Evolutionary conservation across 169 alveolate species (phyloP).

Genomic region (Plasmodium cynomolgi): DNA sequence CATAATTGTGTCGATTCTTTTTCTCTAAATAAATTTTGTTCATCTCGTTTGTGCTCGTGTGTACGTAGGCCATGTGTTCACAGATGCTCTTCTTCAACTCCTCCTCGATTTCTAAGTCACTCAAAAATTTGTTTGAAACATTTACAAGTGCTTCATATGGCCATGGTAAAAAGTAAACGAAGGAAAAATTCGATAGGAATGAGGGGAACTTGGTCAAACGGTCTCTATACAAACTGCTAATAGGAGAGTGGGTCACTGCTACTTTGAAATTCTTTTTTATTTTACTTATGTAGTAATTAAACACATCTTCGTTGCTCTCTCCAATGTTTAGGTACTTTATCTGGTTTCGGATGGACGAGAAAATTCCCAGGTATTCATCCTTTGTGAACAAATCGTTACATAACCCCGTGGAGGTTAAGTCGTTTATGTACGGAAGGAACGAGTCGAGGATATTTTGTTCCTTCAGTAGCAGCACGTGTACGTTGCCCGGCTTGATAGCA

Average conservation of each 20-base stretch:
- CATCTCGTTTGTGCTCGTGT: constrained; percentile 93
- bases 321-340: constrained; percentile 77
- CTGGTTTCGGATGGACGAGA: constrained; percentile 89
- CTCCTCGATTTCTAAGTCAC: constrained; percentile 89
- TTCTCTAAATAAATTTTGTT: constrained; percentile 89
- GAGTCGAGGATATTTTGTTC: constrained; percentile 94
- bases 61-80: constrained; percentile 95
- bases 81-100: constrained; percentile 88
- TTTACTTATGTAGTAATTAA: constrained; percentile 81
- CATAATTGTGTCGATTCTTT: constrained; percentile 95
- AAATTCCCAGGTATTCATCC: constrained; percentile 92
- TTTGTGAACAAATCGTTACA: constrained; percentile 94
- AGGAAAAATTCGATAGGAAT: constrained; percentile 85
- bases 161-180: constrained; percentile 98
- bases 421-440: constrained; percentile 94
- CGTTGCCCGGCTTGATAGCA: constrained; percentile 93
- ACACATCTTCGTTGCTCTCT: constrained; percentile 92
- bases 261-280: constrained; percentile 80
- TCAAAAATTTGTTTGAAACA: constrained; percentile 91
- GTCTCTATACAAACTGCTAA: constrained; percentile 68
- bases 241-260: constrained; percentile 75
- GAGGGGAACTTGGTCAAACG: constrained; percentile 71
- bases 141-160: constrained; percentile 96
- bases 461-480: constrained; percentile 93
- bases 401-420: constrained; percentile 95